phyloP scores from a whole-genome alignment of 2,329 filamentous ascomycete species.

The Exutisphaerella laricina region DNA sequence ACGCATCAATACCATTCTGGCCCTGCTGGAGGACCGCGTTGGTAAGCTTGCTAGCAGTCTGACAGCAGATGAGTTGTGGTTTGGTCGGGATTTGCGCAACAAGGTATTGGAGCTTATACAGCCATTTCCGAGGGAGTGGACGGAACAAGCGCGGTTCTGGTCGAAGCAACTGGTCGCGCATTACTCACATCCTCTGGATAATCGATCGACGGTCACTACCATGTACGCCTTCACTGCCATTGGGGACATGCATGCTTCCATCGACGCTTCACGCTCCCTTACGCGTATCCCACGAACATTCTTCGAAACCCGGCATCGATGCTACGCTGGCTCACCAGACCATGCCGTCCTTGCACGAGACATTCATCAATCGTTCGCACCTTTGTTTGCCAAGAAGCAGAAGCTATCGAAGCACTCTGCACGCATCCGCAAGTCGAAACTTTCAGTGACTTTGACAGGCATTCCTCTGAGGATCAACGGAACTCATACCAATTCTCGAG shows the following conservation, averaged over 20 bases:
- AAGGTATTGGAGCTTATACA: constrained; percentile 29
- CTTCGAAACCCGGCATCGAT: constrained; percentile 41
- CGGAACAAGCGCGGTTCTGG: constrained; percentile 41
- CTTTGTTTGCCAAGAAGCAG: constrained; percentile 31
- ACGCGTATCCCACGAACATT: constrained; percentile 40
- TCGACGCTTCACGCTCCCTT: constrained; percentile 25
- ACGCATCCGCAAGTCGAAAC: constrained; percentile 8
- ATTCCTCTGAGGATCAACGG: constrained; percentile 10
- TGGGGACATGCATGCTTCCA: constrained; percentile 30
- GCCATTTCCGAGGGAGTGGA: constrained; percentile 37
- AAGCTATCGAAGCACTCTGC: too few species aligned
- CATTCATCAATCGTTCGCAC: constrained; percentile 44
- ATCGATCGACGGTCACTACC: constrained; percentile 31
- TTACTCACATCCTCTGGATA: constrained; percentile 24
- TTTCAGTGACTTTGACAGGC: constrained; percentile 3
- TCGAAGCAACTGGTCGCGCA: constrained; percentile 35
- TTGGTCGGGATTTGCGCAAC: constrained; percentile 34
- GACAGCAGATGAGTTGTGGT: constrained; percentile 27
- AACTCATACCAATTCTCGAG: constrained; percentile 6
- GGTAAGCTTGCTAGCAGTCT: constrained; percentile 21
- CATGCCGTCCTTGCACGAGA: constrained; percentile 41
- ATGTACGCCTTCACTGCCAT: constrained; percentile 41
- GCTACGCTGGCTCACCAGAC: constrained; percentile 42
- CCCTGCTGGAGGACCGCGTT: constrained; percentile 20
- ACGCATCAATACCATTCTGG: constrained; percentile 17